Conservation (phyloP, 2,329 filamentous ascomycete species). For the Fusarium keratoplasticum region DNA sequence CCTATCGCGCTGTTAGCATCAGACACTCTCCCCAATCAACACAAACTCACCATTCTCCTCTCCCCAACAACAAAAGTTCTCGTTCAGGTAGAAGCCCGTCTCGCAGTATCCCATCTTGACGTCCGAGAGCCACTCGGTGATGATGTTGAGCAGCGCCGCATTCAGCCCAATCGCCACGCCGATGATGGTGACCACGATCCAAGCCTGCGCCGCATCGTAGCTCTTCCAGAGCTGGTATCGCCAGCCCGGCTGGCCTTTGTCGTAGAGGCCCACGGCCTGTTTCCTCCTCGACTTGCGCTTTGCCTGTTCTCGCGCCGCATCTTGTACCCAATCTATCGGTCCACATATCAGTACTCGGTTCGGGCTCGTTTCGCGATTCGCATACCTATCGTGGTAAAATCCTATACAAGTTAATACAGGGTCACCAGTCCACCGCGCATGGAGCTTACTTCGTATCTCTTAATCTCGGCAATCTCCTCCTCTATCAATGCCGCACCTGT, state of each 20-base stretch:
- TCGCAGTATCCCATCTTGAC: constrained; percentile 96
- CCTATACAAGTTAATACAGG: constrained; percentile 54
- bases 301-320: constrained; percentile 90
- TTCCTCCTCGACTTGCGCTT: constrained; percentile 81
- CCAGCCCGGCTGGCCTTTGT: constrained; percentile 79
- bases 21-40: not conserved
- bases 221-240: constrained; percentile 83
- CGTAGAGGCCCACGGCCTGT: constrained; percentile 78
- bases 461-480: constrained; percentile 97
- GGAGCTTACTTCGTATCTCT: constrained; percentile 82
- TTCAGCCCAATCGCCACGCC: constrained; percentile 93
- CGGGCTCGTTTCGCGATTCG: constrained; percentile 10
- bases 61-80: constrained; percentile 98
- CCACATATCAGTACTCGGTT: constrained; percentile 46
- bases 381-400: constrained; percentile 92
- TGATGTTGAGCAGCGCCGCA: constrained; percentile 91
- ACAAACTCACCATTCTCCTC: constrained; percentile 77
- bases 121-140: constrained; percentile 96
- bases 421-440: constrained; percentile 42
- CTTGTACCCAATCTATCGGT: constrained; percentile 89
- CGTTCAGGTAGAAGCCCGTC: constrained; percentile 96
- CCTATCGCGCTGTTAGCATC: constrained; percentile 58
- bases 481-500: constrained; percentile 79
- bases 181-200: constrained; percentile 96
- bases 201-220: constrained; percentile 96